These are phyloP conservation scores for Secale cereale DNA, from an alignment of 176 grass and related monocot species.

Conservation along the genomic window DNA sequence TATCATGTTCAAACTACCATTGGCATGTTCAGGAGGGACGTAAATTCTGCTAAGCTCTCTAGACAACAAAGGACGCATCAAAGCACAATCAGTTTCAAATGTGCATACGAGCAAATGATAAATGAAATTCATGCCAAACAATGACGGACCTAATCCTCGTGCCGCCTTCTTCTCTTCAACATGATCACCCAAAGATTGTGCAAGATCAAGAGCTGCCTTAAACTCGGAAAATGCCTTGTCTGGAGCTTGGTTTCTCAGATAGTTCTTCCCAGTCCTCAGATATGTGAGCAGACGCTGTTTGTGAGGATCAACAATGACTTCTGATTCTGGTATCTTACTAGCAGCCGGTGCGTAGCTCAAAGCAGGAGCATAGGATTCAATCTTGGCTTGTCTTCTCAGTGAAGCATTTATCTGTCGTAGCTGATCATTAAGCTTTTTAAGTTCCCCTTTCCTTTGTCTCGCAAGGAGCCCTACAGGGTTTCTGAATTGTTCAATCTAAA, in stretches of 20 bases:
- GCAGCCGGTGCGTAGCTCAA: constrained; percentile 93
- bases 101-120: not conserved
- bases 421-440: constrained; percentile 85
- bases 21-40: not conserved
- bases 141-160: constrained; percentile 77
- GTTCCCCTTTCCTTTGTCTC: constrained; percentile 82
- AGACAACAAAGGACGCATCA: not conserved
- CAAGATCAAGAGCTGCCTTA: constrained; percentile 76
- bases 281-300: constrained; percentile 67
- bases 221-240: constrained; percentile 83
- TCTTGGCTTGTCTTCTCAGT: constrained; percentile 93
- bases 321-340: constrained; percentile 64
- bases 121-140: constrained; percentile 10
- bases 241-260: constrained; percentile 74
- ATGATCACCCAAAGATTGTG: constrained; percentile 73
- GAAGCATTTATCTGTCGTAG: constrained; percentile 94
- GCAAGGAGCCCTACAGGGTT: constrained; percentile 76
- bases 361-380: constrained; percentile 89
- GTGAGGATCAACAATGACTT: constrained; percentile 83
- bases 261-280: constrained; percentile 87
- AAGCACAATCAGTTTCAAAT: not conserved
- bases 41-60: not conserved
- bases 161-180: constrained; percentile 95
- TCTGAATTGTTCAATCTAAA: constrained; percentile 20
- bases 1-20: not conserved